phyloP scores from a whole-genome alignment of 129 eudicot genomes.

The Heracleum sosnowskyi region DNA sequence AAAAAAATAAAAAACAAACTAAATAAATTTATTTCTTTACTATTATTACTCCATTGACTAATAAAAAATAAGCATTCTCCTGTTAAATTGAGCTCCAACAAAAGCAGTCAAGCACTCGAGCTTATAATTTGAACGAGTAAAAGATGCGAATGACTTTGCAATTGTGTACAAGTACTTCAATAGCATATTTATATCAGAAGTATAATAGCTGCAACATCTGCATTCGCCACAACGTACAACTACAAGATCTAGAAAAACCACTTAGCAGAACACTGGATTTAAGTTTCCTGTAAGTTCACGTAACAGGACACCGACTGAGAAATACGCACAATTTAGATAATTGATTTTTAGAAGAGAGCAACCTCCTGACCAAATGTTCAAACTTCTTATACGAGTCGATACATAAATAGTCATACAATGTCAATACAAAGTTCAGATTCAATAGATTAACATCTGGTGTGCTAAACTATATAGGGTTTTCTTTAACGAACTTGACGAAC shows the following conservation, averaged over 20 bases:
- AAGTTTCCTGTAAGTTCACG: neutral
- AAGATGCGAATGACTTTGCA: too few species aligned
- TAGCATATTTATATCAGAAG: too few species aligned
- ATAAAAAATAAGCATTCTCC: too few species aligned
- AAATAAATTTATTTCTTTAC: too few species aligned
- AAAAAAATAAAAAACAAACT: too few species aligned
- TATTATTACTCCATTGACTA: too few species aligned
- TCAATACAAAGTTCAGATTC: neutral
- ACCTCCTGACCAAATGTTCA: neutral
- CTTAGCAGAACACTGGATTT: neutral
- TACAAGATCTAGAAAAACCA: neutral
- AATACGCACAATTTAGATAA: neutral
- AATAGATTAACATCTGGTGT: neutral
- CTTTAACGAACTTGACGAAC: constrained; percentile 68
- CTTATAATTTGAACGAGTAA: too few species aligned
- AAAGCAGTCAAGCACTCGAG: too few species aligned
- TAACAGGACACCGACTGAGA: neutral
- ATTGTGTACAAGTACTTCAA: too few species aligned
- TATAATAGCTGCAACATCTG: too few species aligned
- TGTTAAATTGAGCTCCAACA: too few species aligned
- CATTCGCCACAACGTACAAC: too few species aligned
- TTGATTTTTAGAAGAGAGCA: neutral
- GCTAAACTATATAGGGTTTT: neutral
- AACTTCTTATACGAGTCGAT: neutral
- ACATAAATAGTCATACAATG: neutral